phyloP scores from a whole-genome alignment of 2,329 filamentous ascomycete species.

The Leptographium flavum region DNA sequence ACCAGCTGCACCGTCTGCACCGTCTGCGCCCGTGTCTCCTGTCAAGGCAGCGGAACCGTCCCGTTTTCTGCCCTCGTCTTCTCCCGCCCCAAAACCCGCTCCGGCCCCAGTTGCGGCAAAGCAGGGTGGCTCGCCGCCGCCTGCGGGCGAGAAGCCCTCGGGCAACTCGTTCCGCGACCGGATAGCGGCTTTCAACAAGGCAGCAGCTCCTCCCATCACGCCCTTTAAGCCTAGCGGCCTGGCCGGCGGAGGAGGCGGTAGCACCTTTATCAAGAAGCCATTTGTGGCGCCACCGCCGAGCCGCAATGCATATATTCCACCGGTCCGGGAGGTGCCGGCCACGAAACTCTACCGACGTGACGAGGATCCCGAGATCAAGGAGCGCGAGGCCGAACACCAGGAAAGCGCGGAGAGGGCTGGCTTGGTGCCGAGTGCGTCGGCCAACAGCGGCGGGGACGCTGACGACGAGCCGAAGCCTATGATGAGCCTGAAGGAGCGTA shows the following conservation, averaged over 20 bases:
- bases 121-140: conserved; percentile 31
- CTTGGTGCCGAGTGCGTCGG: conserved; percentile 27
- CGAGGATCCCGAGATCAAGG: conserved; percentile 63
- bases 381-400: conserved; percentile 49
- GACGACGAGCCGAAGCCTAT: conserved; percentile 84
- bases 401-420: conserved; percentile 58
- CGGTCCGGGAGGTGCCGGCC: conserved; percentile 53
- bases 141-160: conserved; percentile 57
- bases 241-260: conserved; percentile 37
- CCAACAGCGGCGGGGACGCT: conserved; percentile 19
- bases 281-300: conserved; percentile 93
- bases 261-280: conserved; percentile 77
- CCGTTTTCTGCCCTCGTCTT: conserved; percentile 18
- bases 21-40: conserved; percentile 10
- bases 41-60: conserved; percentile 17
- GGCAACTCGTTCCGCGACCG: conserved; percentile 80
- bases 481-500: conserved; percentile 85
- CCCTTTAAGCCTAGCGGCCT: conserved; percentile 72
- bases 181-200: conserved; percentile 93
- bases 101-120: conserved; percentile 26
- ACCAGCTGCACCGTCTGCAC: conserved; percentile 12
- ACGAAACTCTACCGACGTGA: conserved; percentile 73
- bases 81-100: conserved; percentile 23
- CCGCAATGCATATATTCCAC: conserved; percentile 77
- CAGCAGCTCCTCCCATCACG: conserved; percentile 69